phyloP scores from a whole-genome alignment of 495 filamentous ascomycete genomes.

The Xylaria flabelliformis region DNA sequence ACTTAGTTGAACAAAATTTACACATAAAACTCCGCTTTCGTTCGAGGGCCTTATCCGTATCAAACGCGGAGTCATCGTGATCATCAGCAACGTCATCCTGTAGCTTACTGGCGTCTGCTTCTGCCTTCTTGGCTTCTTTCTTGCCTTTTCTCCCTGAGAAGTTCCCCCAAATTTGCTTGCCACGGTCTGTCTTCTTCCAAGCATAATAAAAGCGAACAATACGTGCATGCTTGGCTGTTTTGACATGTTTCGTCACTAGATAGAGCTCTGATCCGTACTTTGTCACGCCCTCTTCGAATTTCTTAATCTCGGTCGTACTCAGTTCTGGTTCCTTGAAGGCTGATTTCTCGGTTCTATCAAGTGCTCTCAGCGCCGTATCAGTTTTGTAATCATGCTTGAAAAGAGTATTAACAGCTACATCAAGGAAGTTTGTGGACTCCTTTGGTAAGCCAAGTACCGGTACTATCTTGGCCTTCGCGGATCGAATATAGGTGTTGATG shows the following conservation, averaged over 20 bases:
- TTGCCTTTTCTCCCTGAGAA: constrained; percentile 86
- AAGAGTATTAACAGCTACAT: constrained; percentile 81
- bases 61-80: constrained; percentile 94
- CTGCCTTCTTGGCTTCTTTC: constrained; percentile 76
- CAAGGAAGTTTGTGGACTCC: constrained; percentile 83
- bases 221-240: constrained; percentile 74
- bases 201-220: constrained; percentile 94
- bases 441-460: constrained; percentile 68
- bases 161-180: constrained; percentile 86
- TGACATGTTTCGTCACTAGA: constrained; percentile 82
- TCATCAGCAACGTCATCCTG: constrained; percentile 93
- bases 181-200: constrained; percentile 94
- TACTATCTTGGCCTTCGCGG: constrained; percentile 64
- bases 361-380: constrained; percentile 72
- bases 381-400: constrained; percentile 73
- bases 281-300: constrained; percentile 89
- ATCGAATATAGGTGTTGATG: constrained; percentile 77
- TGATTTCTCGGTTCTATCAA: constrained; percentile 70
- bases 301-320: constrained; percentile 76
- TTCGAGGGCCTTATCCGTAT: constrained; percentile 79
- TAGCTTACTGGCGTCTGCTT: constrained; percentile 70
- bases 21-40: constrained; percentile 87
- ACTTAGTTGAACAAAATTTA: constrained; percentile 85
- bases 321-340: constrained; percentile 87
- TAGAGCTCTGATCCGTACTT: constrained; percentile 93